These are phyloP conservation scores for Globisporangium barbulae DNA, from an alignment of 352 stramenopile genomes.

Conservation along the genomic window DNA sequence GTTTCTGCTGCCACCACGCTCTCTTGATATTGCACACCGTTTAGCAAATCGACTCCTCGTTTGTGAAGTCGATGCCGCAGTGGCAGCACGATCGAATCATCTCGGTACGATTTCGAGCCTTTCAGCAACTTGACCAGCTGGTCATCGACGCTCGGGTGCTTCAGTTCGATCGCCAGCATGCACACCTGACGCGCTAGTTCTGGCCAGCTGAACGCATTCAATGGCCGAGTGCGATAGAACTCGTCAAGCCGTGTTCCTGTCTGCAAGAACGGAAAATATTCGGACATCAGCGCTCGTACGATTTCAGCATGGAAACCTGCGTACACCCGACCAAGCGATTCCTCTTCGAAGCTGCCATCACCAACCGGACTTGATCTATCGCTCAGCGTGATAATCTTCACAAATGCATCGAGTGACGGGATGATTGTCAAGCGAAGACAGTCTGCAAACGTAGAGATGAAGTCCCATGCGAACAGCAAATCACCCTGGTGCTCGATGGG, in stretches of 20 bases:
- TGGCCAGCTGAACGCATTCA: slow-evolving; percentile 81
- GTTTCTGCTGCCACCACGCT: not conserved
- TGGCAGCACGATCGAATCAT: slow-evolving; percentile 57
- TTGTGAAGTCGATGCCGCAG: slow-evolving; percentile 38
- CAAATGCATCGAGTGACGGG: slow-evolving; percentile 52
- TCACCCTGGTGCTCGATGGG: slow-evolving; percentile 44
- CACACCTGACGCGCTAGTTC: slow-evolving; percentile 76
- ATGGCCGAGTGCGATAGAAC: slow-evolving; percentile 64
- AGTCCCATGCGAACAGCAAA: slow-evolving; percentile 76
- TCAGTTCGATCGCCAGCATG: slow-evolving; percentile 67
- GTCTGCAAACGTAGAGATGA: slow-evolving; percentile 72
- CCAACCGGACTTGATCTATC: slow-evolving; percentile 48
- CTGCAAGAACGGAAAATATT: slow-evolving; percentile 72
- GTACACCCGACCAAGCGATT: slow-evolving; percentile 39
- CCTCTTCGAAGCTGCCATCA: slow-evolving; percentile 47
- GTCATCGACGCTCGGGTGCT: slow-evolving; percentile 65
- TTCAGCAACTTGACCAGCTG: slow-evolving; percentile 74
- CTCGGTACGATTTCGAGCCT: slow-evolving; percentile 64
- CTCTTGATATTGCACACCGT: slow-evolving; percentile 55
- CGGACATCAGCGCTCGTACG: slow-evolving; percentile 43
- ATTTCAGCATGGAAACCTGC: slow-evolving; percentile 53
- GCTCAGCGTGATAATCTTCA: slow-evolving; percentile 41
- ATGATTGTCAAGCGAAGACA: slow-evolving; percentile 44
- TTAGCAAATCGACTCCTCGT: slow-evolving; percentile 47
- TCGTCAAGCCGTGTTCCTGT: slow-evolving; percentile 67